Evolutionary conservation across 2,329 filamentous ascomycete species (phyloP).

Genomic region (Tolypocladium inflatum): DNA sequence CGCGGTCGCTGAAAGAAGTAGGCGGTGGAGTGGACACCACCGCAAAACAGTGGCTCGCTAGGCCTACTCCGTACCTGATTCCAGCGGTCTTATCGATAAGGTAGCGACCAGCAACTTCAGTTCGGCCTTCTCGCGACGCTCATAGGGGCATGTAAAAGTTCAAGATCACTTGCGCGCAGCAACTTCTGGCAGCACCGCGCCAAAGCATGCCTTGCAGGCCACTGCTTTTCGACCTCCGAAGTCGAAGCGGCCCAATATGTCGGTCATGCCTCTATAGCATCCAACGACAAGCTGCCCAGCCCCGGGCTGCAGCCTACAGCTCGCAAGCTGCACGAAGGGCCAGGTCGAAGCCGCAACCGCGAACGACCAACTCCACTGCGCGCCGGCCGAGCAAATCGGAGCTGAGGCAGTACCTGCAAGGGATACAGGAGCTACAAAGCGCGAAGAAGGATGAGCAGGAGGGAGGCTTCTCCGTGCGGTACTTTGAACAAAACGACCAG

Average conservation of each 20-base stretch:
- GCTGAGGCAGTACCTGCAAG: slow-evolving; percentile 16
- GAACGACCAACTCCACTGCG: slow-evolving; percentile 7
- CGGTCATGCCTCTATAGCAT: slow-evolving; percentile 24
- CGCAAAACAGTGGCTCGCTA: neutral
- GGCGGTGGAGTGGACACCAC: slow-evolving; percentile 15
- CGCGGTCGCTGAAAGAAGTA: slow-evolving; percentile 7
- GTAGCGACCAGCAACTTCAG: slow-evolving; percentile 6
- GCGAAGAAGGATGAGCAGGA: slow-evolving; percentile 8
- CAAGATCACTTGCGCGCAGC: neutral
- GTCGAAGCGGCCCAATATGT: slow-evolving; percentile 25
- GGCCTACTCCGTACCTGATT: too few species aligned
- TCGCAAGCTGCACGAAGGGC: slow-evolving; percentile 13
- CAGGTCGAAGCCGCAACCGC: slow-evolving; percentile 9
- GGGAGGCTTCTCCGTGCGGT: slow-evolving; percentile 26
- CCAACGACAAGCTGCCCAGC: slow-evolving; percentile 14
- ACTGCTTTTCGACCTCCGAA: slow-evolving; percentile 22
- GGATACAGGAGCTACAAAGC: slow-evolving; percentile 14
- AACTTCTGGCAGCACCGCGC: neutral
- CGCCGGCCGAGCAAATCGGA: slow-evolving; percentile 17
- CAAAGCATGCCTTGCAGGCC: slow-evolving; percentile 25
- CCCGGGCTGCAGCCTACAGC: slow-evolving; percentile 23
- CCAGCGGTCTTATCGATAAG: slow-evolving; percentile 21
- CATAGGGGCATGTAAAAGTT: neutral
- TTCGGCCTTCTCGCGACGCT: neutral
- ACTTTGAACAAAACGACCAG: slow-evolving; percentile 36